Percentiles rank a stretch among this genome's conserved stretches.
Evolutionary conservation across 1,139 yeast species (phyloP).

Genomic region (Scheffersomyces insectosa): DNA sequence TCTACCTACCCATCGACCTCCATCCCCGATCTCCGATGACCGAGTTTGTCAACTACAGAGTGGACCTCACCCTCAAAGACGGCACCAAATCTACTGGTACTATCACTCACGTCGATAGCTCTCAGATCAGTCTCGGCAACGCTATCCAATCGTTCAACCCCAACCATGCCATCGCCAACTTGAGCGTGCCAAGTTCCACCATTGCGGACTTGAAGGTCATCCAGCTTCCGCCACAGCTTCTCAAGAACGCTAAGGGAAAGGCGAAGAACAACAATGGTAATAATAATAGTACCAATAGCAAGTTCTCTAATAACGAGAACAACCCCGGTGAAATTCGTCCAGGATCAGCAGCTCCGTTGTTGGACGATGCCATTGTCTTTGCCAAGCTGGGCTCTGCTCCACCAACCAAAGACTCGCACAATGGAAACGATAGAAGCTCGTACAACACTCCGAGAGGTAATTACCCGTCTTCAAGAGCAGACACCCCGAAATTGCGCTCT

Average conservation of each 20-base stretch:
- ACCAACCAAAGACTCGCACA: neutral
- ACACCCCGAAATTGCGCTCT: conserved; percentile 16
- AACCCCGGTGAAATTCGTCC: conserved; percentile 1
- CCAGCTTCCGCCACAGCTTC: conserved; percentile 43
- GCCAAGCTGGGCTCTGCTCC: conserved; percentile 16
- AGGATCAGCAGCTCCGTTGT: conserved; percentile 2
- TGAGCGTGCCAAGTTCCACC: conserved; percentile 31
- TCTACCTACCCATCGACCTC: too few species aligned
- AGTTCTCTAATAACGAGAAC: conserved; percentile 3
- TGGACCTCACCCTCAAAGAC: conserved; percentile 49
- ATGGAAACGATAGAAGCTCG: neutral
- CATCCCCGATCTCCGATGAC: conserved; percentile 11
- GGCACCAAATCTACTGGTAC: conserved; percentile 48
- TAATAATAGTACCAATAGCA: conserved; percentile 13
- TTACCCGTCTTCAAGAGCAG: conserved; percentile 7
- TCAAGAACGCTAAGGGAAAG: conserved; percentile 20
- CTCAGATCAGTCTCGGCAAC: conserved; percentile 38
- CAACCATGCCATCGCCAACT: conserved; percentile 15
- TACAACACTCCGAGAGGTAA: neutral
- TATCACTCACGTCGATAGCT: conserved; percentile 45
- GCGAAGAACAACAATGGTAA: conserved; percentile 8
- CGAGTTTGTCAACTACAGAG: conserved; percentile 58
- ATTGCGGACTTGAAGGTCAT: conserved; percentile 53
- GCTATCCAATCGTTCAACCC: conserved; percentile 26
- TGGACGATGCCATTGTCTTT: conserved; percentile 31